phyloP scores from a whole-genome alignment of 805 yeast genomes.

The Kuraishia hungarica region DNA sequence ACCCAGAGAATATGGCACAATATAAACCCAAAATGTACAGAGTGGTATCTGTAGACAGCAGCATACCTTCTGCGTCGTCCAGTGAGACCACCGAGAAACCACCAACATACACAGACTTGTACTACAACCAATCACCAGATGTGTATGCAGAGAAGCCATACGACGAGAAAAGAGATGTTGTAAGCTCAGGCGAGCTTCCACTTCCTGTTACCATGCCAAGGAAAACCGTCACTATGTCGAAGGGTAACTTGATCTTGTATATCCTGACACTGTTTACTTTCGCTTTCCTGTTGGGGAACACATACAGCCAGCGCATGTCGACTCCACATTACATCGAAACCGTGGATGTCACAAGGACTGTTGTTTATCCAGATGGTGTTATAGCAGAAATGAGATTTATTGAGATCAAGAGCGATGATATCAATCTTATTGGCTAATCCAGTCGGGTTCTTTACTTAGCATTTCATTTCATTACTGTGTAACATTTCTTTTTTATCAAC shows the following conservation, averaged over 20 bases:
- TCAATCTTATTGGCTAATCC: neutral
- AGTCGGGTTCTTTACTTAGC: neutral
- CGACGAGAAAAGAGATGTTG: neutral
- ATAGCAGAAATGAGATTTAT: neutral
- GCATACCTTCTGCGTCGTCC: neutral
- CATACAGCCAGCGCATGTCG: neutral
- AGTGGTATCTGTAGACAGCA: constrained; percentile 10
- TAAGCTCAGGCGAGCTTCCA: neutral
- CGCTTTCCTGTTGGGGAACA: neutral
- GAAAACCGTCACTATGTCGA: neutral
- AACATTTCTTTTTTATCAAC: neutral
- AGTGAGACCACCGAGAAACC: constrained; percentile 1
- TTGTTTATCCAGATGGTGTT: neutral
- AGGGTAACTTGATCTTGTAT: neutral
- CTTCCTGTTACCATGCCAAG: neutral
- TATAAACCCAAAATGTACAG: constrained; percentile 21
- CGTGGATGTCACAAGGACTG: neutral
- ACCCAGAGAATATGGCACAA: constrained; percentile 22
- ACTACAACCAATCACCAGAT: neutral
- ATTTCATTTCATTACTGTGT: neutral
- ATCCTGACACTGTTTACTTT: neutral
- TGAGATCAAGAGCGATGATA: neutral
- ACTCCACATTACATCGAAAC: neutral
- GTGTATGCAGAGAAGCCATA: neutral
- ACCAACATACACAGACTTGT: neutral